A percentile compares a stretch with the other conserved stretches of the same genome.
These are phyloP conservation scores for Candida coquimbonensis DNA, from an alignment of 805 yeast species.

Conservation along the genomic window DNA sequence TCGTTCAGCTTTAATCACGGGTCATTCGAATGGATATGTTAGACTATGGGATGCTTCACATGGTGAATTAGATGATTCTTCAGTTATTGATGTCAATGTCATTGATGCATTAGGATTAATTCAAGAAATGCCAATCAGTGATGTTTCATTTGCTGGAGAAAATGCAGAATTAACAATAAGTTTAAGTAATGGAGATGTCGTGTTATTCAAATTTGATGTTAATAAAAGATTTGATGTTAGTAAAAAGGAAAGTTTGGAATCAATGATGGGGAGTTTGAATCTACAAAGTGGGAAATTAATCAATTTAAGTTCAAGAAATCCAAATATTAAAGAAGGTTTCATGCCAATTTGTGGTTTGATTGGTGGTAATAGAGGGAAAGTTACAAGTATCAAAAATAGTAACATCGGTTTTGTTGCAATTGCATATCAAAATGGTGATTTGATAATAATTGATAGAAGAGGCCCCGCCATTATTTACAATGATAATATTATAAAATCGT, in stretches of 20 bases:
- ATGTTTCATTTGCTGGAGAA: slow-evolving; percentile 70
- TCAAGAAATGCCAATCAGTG: slow-evolving; percentile 38
- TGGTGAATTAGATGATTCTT: slow-evolving; percentile 56
- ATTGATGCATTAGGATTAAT: slow-evolving; percentile 36
- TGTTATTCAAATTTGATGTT: slow-evolving; percentile 62
- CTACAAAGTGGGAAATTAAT: slow-evolving; percentile 26
- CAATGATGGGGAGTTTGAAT: slow-evolving; percentile 24
- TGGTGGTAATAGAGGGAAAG: slow-evolving; percentile 38
- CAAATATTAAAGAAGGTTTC: slow-evolving; percentile 51
- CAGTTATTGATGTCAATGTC: slow-evolving; percentile 54
- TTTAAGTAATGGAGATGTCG: slow-evolving; percentile 62
- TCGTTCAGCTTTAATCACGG: slow-evolving; percentile 65
- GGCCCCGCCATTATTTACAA: slow-evolving; percentile 64
- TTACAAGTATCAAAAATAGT: slow-evolving; percentile 60
- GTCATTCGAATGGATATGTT: slow-evolving; percentile 80
- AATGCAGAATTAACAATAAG: slow-evolving; percentile 72
- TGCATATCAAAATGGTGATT: slow-evolving; percentile 69
- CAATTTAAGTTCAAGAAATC: slow-evolving; percentile 50
- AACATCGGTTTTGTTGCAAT: slow-evolving; percentile 79
- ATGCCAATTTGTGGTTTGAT: slow-evolving; percentile 41
- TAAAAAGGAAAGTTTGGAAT: slow-evolving; percentile 25
- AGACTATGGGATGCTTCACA: slow-evolving; percentile 80
- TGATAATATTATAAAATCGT: slow-evolving; percentile 24
- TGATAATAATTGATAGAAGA: slow-evolving; percentile 71
- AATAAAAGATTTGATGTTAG: slow-evolving; percentile 59